Conservation (phyloP, 164 flowering plant species). For the Tetrastigma voinierianum region DNA sequence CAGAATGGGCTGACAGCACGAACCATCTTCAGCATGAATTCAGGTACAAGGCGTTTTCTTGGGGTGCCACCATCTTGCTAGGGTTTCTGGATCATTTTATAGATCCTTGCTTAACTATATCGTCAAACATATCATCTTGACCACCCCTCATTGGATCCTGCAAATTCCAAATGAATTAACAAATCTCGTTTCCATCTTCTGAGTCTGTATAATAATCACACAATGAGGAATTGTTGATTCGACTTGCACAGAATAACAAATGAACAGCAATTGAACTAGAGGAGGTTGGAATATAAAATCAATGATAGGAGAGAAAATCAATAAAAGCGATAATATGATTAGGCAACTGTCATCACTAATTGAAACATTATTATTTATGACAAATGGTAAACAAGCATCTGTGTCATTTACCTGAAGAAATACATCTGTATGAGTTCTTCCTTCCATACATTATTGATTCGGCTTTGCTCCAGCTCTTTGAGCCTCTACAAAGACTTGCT, state of each 20-base stretch:
- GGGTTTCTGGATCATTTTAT: slow-evolving; percentile 55
- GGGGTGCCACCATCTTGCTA: slow-evolving; percentile 60
- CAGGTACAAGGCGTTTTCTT: slow-evolving; percentile 78
- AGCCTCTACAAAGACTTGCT: slow-evolving; percentile 50
- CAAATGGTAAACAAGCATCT: not conserved
- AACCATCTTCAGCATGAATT: slow-evolving; percentile 68
- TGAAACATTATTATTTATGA: not conserved
- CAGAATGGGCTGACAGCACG: slow-evolving; percentile 76
- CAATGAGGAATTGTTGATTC: too few relatives aligned
- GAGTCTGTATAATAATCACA: too few relatives aligned
- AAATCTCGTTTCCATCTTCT: too few relatives aligned
- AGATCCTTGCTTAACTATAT: slow-evolving; percentile 57
- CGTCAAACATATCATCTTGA: slow-evolving; percentile 65
- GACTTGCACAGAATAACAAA: too few relatives aligned
- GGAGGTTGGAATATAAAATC: too few relatives aligned
- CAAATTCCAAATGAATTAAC: not conserved
- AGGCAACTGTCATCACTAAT: not conserved
- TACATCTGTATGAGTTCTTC: slow-evolving; percentile 76
- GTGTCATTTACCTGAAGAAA: slow-evolving; percentile 57
- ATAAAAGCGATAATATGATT: not conserved
- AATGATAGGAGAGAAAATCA: not conserved
- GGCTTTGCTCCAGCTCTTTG: slow-evolving; percentile 50
- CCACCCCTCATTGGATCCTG: slow-evolving; percentile 99
- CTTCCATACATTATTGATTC: slow-evolving; percentile 55
- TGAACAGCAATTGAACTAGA: too few relatives aligned